Percentiles rank a stretch among this genome's conserved stretches.
These are phyloP conservation scores for Lachancea sp. DNA, from an alignment of 805 yeast genomes.

Conservation along the genomic window DNA sequence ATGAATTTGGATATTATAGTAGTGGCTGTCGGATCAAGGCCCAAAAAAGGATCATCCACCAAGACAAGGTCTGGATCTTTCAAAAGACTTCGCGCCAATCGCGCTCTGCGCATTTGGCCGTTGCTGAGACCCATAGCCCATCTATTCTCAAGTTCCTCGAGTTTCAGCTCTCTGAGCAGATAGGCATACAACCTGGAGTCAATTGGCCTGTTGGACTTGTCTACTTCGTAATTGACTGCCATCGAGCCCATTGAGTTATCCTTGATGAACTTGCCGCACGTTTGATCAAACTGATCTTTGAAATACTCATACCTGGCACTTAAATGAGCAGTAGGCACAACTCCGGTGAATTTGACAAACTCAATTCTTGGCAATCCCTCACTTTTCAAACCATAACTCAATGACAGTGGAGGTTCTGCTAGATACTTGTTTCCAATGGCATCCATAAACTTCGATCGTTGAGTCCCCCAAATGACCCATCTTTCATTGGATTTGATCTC, in stretches of 20 bases:
- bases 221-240: constrained; percentile 35
- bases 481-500: constrained; percentile 31
- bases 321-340: constrained; percentile 55
- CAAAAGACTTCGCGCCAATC: constrained; percentile 71
- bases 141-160: constrained; percentile 52
- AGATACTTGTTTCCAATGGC: constrained; percentile 24
- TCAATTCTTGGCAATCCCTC: constrained; percentile 18
- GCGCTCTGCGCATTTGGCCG: constrained; percentile 89
- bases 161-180: constrained; percentile 45
- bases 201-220: constrained; percentile 22
- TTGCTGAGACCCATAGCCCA: constrained; percentile 88
- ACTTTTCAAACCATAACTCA: constrained; percentile 13
- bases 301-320: constrained; percentile 86
- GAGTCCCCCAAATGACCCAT: constrained; percentile 39
- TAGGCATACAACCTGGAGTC: constrained; percentile 36
- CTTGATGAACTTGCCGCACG: constrained; percentile 55
- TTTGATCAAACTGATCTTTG: constrained; percentile 77
- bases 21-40: constrained; percentile 75
- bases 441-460: constrained; percentile 26
- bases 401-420: constrained; percentile 24
- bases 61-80: constrained; percentile 58
- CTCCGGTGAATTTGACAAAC: constrained; percentile 43
- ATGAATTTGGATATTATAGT: constrained; percentile 44
- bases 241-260: constrained; percentile 42
- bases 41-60: constrained; percentile 89